These are phyloP conservation scores for Pseudogymnoascus sp. DNA, from an alignment of 2,329 filamentous ascomycete species.

Conservation along the genomic window DNA sequence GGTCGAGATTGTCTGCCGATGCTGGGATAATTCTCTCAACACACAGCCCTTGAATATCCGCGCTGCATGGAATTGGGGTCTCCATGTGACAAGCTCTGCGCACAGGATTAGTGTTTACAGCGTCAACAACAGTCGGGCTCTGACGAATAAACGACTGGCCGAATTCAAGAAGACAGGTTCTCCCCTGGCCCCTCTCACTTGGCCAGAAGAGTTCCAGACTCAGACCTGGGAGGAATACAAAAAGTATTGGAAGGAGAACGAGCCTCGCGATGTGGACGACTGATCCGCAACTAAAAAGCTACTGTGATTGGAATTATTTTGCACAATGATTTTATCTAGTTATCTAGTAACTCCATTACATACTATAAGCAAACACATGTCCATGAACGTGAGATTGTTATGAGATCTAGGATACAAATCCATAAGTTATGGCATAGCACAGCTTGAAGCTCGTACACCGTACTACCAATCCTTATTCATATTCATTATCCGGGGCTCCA, in stretches of 20 bases:
- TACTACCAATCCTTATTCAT: too few species aligned
- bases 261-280: conserved; percentile 7
- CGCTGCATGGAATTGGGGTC: conserved; percentile 55
- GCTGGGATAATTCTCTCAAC: conserved; percentile 56
- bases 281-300: not conserved
- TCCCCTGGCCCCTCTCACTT: conserved; percentile 46
- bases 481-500: too few species aligned
- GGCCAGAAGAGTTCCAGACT: conserved; percentile 28
- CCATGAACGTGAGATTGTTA: not conserved
- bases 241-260: conserved; percentile 11
- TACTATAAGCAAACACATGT: not conserved
- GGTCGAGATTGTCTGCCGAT: conserved; percentile 51
- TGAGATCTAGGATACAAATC: not conserved
- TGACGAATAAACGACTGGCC: conserved; percentile 43
- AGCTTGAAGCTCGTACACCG: too few species aligned
- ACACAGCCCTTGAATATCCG: conserved; percentile 50
- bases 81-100: conserved; percentile 56
- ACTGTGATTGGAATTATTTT: not conserved
- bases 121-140: conserved; percentile 45
- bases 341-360: not conserved
- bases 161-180: conserved; percentile 42
- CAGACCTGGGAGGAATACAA: conserved; percentile 44
- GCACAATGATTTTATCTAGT: not conserved
- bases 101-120: conserved; percentile 57
- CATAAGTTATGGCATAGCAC: not conserved